Evolutionary conservation across 345 rosid genomes (phyloP), one percentile per base, ranked within the genome.

Genomic region (Murraya koenigii): DNA sequence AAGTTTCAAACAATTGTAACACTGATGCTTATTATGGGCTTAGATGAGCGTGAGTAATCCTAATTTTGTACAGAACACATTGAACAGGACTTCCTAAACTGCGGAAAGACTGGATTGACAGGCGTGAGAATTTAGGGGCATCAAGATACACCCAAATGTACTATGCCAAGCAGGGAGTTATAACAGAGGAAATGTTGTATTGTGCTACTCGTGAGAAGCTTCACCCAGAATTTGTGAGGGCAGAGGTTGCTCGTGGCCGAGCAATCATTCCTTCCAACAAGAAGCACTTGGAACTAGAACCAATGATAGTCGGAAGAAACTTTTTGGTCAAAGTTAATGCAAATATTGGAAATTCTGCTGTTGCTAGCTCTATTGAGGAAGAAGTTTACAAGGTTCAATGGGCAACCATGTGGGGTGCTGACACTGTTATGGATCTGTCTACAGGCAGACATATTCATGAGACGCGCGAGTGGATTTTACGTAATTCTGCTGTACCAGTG

Each of bases 371-470:
- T 39, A 94, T 97, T 3, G 97, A 97, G 87, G 99, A 97, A 72
- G 99, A 97, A 86, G 98, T 97, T 56, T 94, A 94, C 66, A 97
- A 97, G 86, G 97, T 94, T 81, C 98, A 92, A n/a, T 97, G 99
- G 99, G 99, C 99, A 39, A 97, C 97, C 22, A 93, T 92, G 97
- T 94, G 99, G 97, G 97, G 99, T 84, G 98, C 96, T 17, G 98
- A 94, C 79, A 97, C 98, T 26, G 93, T 97, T 77, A 97, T 97
- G 99, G 99, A 97, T 80, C 94, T 97, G 69, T 97, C 99, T 7
- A 97, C 97, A 11, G 99, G 98, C 23, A 95, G 95, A 77, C 98
- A 97, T 85, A 97, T 97, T 72, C 99, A 97, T 32, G 99, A 94
- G 88, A 94, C 99, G 20, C 95, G 97, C 15, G 99, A 94, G 72